These are phyloP conservation scores for Gymnopilus junonius DNA, from an alignment of 768 basidiomycete genomes.

Conservation along the genomic window DNA sequence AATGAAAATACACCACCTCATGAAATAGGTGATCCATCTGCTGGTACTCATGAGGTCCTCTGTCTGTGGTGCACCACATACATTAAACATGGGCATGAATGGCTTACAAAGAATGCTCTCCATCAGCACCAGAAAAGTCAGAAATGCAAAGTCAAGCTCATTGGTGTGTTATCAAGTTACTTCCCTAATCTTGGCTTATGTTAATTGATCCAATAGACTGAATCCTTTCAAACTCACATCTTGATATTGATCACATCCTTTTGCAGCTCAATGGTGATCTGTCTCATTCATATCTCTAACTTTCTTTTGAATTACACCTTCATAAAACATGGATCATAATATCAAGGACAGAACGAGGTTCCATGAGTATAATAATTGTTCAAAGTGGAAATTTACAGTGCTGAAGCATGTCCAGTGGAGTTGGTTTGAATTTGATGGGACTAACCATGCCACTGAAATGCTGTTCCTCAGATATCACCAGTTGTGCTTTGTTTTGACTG, in stretches of 20 bases:
- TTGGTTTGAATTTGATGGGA: conserved; percentile 3
- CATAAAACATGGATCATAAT: not conserved
- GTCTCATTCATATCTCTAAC: not conserved
- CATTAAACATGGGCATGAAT: not conserved
- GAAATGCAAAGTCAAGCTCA: no score
- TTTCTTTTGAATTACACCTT: not conserved
- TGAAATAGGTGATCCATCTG: not conserved
- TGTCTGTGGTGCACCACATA: not conserved
- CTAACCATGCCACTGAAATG: conserved; percentile 10
- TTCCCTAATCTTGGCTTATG: no score
- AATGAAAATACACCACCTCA: not conserved
- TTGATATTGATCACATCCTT: no score
- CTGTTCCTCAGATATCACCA: conserved; percentile 10
- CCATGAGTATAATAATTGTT: not conserved
- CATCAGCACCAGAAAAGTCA: no score
- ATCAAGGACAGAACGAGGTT: not conserved
- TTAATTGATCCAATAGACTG: no score
- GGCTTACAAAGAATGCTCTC: no score
- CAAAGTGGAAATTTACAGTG: not conserved
- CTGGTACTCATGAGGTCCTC: not conserved
- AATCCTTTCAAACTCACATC: no score
- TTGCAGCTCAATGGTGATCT: no score
- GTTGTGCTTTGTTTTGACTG: conserved; percentile 12
- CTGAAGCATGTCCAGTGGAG: not conserved
- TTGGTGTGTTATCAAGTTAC: no score